phyloP scores from a whole-genome alignment of 805 yeast genomes.

The Starmerella sirachaensis region DNA sequence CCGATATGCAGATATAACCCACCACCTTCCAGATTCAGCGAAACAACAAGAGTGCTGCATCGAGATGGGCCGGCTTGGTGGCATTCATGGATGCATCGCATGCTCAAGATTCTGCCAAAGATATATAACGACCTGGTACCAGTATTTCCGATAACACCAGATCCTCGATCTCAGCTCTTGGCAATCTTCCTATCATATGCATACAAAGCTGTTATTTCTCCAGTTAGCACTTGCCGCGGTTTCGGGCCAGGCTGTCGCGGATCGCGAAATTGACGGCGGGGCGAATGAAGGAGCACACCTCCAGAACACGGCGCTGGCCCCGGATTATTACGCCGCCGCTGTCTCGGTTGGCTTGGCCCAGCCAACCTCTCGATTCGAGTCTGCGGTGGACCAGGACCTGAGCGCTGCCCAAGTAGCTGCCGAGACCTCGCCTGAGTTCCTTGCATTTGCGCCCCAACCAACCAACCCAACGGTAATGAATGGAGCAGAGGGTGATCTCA shows the following conservation, averaged over 20 bases:
- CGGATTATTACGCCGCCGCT: conserved; percentile 1
- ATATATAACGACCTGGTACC: too few relatives aligned
- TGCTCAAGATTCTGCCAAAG: too few relatives aligned
- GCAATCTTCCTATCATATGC: too few relatives aligned
- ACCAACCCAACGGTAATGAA: not conserved
- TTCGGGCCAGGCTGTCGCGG: conserved; percentile 2
- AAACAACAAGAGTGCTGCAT: too few relatives aligned
- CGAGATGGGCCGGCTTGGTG: too few relatives aligned
- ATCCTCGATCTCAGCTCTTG: too few relatives aligned
- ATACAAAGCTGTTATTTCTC: not conserved
- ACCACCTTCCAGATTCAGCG: too few relatives aligned
- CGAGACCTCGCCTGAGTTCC: conserved; percentile 1
- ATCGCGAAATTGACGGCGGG: not conserved
- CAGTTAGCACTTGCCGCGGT: conserved; percentile 1
- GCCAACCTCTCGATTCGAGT: conserved; percentile 6
- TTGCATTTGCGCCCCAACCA: too few relatives aligned
- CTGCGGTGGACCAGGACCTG: not conserved
- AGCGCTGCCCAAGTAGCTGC: not conserved
- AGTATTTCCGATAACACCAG: too few relatives aligned
- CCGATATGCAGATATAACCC: too few relatives aligned
- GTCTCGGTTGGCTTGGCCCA: conserved; percentile 5
- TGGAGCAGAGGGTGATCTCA: conserved; percentile 13
- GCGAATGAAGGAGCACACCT: too few relatives aligned
- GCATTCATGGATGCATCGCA: too few relatives aligned
- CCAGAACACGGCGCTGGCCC: not conserved